phyloP scores from a whole-genome alignment of 805 yeast species.

The Myxozyma monticola region DNA sequence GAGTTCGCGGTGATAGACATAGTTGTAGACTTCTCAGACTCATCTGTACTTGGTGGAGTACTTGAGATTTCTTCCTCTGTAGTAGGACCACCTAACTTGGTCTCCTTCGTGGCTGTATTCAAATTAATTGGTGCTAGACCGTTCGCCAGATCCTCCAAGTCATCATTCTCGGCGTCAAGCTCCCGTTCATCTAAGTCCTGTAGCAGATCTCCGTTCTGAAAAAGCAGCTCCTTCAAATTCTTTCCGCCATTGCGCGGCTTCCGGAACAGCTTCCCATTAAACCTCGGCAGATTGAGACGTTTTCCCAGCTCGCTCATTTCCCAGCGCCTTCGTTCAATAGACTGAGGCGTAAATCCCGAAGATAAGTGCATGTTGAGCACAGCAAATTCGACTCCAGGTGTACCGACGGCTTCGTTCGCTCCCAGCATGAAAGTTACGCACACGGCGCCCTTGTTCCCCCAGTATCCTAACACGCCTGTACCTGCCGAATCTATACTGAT shows the following conservation, averaged over 20 bases:
- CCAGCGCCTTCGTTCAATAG: conserved; percentile 46
- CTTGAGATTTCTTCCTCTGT: neutral
- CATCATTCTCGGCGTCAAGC: conserved; percentile 33
- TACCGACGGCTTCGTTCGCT: conserved; percentile 35
- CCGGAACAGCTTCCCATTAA: conserved; percentile 22
- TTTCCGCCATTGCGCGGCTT: conserved; percentile 25
- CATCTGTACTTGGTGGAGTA: conserved; percentile 5
- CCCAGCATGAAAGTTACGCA: conserved; percentile 48
- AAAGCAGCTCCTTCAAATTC: conserved; percentile 30
- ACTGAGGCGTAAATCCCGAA: conserved; percentile 48
- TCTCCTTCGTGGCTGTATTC: conserved; percentile 5
- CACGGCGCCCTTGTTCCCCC: conserved; percentile 67
- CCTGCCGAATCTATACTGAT: conserved; percentile 50
- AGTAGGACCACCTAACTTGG: neutral
- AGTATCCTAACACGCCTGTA: conserved; percentile 55
- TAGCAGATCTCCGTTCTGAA: conserved; percentile 35
- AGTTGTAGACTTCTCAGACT: conserved; percentile 16
- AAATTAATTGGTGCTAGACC: conserved; percentile 4
- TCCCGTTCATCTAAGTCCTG: conserved; percentile 33
- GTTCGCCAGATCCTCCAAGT: conserved; percentile 8
- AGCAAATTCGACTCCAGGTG: conserved; percentile 37
- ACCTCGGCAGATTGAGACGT: conserved; percentile 35
- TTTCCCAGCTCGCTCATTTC: conserved; percentile 46
- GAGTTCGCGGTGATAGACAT: conserved; percentile 8
- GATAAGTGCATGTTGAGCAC: conserved; percentile 56